Base-by-base conservation (phyloP, 78 protist genomes). In the Monocercomonoides exilis region DNA sequence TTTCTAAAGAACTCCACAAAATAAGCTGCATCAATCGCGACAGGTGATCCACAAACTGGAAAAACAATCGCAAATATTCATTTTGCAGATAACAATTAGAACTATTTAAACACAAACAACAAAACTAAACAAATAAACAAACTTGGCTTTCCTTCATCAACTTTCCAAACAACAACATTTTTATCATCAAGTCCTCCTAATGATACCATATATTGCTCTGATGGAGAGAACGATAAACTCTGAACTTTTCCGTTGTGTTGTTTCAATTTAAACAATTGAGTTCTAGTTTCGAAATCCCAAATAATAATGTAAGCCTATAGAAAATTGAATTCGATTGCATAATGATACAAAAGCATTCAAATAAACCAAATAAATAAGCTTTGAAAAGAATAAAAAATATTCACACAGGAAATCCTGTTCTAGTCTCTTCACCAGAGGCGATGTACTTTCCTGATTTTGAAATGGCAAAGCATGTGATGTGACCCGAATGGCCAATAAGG, bases 361-460 rank as follows among this genome's bases (percentile, higher is more conserved):
- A n/a, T n/a, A 79, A 6, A 79, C 42, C n/a, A 79, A 79, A 32
- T 79, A 32, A 4, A 4, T 33, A 33, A 4, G 82, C 5, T 79
- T 6, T 79, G 21, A 6, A 6, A 21, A 38, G 43, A 32, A 32
- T 33, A 41, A 79, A 6, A 79, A 6, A 33, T 4, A 21, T 4
- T 6, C 42, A 79, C 6, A 79, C 82, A 33, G 6, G 82, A 21
- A 79, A 79, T 33, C 82, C 82, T 21, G 21, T 79, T 6, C 36
- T 33, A 79, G 82, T 79, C 11, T 79, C 42, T 41, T 79, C 82
- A 41, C 82, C 82, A 79, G 82, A 33, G 4, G 82, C 82, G 21
- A 79, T 79, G 21, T 79, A 79, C 11, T 41, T 33, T 33, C 82
- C 82, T 4, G 42, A 79, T 6, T 6, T 33, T 6, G 82, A 79